Evolutionary conservation across 176 grass and related monocot species (phyloP).

Genomic region (Bonia amplexicaulis): DNA sequence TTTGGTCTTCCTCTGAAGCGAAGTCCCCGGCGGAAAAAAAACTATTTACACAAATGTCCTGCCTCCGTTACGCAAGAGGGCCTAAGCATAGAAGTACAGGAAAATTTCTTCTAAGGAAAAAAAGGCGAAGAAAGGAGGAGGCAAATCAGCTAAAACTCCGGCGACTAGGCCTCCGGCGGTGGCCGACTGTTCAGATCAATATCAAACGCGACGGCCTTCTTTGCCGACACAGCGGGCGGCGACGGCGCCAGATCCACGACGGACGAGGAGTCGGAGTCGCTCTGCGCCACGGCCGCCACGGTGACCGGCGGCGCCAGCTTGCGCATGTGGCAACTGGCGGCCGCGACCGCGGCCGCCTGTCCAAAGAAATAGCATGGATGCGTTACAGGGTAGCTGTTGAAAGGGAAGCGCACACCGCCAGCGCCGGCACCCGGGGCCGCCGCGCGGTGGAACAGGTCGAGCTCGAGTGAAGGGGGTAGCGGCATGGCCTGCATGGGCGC

Average conservation of each 20-base stretch:
- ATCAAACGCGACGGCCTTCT: slow-evolving; percentile 37
- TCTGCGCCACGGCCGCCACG: slow-evolving; percentile 38
- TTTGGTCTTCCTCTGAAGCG: not conserved
- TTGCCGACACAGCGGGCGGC: slow-evolving; percentile 19
- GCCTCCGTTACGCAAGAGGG: not conserved
- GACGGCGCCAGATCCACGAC: slow-evolving; percentile 53
- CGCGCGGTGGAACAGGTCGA: slow-evolving; percentile 50
- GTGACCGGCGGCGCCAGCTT: slow-evolving; percentile 19
- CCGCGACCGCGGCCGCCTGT: slow-evolving; percentile 7
- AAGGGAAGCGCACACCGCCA: slow-evolving; percentile 37
- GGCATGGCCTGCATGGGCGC: slow-evolving; percentile 50
- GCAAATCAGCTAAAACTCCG: slow-evolving; percentile 33
- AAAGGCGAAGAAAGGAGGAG: not conserved
- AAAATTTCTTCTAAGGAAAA: not conserved
- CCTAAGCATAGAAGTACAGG: not conserved
- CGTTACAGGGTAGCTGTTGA: slow-evolving; percentile 34
- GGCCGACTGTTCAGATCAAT: slow-evolving; percentile 83
- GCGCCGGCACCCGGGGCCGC: not conserved
- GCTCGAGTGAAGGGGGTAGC: slow-evolving; percentile 36
- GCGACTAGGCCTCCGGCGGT: slow-evolving; percentile 42
- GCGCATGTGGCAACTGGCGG: slow-evolving; percentile 18
- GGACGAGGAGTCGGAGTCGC: slow-evolving; percentile 83
- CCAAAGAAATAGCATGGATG: slow-evolving; percentile 60
- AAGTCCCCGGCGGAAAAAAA: slow-evolving; percentile 34
- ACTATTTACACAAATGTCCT: slow-evolving; percentile 48